phyloP scores from a whole-genome alignment of 768 basidiomycete genomes.

The Tephrocybe sp. region DNA sequence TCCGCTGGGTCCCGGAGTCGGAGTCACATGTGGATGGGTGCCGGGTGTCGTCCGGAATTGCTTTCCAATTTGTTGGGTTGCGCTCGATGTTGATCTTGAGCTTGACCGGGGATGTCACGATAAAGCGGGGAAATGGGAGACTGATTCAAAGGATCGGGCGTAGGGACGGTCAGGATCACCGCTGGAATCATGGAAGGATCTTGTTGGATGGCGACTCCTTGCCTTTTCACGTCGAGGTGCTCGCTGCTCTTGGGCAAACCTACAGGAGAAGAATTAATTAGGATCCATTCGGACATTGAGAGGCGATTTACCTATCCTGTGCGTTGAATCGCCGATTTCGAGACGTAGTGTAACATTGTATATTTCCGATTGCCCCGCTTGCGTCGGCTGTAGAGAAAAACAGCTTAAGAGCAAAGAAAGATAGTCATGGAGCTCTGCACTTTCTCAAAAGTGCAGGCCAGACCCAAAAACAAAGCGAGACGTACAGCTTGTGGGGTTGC shows the following conservation, averaged over 20 bases:
- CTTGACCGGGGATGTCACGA: not conserved
- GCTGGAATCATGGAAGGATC: slow-evolving; percentile 8
- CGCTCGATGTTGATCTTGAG: not conserved
- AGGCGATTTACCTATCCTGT: slow-evolving; percentile 1
- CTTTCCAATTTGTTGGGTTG: too few relatives aligned
- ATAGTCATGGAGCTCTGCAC: not conserved
- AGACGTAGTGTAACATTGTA: not conserved
- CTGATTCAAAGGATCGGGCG: slow-evolving; percentile 10
- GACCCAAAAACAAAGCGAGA: not conserved
- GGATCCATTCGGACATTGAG: too few relatives aligned
- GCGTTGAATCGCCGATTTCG: not conserved
- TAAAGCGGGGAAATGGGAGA: too few relatives aligned
- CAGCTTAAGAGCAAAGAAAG: not conserved
- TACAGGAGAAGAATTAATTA: not conserved
- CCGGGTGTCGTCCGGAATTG: not conserved
- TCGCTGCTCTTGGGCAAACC: not conserved
- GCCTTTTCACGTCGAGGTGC: not conserved
- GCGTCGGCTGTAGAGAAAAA: slow-evolving; percentile 5
- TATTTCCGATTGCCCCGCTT: not conserved
- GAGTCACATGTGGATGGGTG: not conserved
- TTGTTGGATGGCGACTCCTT: not conserved
- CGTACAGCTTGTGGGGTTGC: not conserved
- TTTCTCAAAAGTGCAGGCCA: slow-evolving; percentile 8
- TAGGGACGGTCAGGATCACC: slow-evolving; percentile 15
- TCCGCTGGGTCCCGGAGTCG: not conserved